Evolutionary conservation across 2,329 filamentous ascomycete species (phyloP).

Genomic region (Fusarium zealandicum): DNA sequence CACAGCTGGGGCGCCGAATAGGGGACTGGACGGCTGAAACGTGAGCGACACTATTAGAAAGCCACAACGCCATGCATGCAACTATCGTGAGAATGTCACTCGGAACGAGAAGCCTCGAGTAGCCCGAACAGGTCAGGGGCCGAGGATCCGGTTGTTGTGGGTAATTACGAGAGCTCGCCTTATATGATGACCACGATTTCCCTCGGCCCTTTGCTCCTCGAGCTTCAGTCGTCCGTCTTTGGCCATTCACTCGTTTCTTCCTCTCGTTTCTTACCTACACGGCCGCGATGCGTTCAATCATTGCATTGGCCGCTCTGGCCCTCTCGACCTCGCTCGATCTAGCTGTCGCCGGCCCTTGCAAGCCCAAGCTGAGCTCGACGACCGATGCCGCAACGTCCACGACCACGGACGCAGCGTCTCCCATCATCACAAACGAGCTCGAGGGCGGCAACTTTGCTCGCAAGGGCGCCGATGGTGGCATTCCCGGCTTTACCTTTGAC

Average conservation of each 20-base stretch:
- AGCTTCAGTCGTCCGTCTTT: not conserved
- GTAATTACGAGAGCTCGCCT: not conserved
- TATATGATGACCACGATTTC: not conserved
- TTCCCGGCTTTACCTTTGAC: constrained; percentile 1
- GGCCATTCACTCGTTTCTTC: not conserved
- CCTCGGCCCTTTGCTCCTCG: not conserved
- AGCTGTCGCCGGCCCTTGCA: constrained; percentile 1
- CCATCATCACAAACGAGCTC: constrained; percentile 1
- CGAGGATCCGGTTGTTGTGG: not conserved
- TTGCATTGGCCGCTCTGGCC: constrained; percentile 9
- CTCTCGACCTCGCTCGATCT: constrained; percentile 5
- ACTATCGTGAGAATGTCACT: constrained; percentile 1
- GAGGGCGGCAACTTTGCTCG: constrained; percentile 5
- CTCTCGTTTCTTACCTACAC: not conserved
- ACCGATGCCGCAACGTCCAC: not conserved
- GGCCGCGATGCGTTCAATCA: constrained; percentile 12
- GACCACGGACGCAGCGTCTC: not conserved
- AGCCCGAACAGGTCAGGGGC: constrained; percentile 4
- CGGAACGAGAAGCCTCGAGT: not conserved
- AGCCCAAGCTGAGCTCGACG: constrained; percentile 1
- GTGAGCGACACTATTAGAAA: not conserved
- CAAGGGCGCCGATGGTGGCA: not conserved
- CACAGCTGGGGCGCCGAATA: not conserved
- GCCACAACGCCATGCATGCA: constrained; percentile 3
- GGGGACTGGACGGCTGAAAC: not conserved